Conservation (phyloP, 805 yeast genomes). For the Ogataea ganodermae region DNA sequence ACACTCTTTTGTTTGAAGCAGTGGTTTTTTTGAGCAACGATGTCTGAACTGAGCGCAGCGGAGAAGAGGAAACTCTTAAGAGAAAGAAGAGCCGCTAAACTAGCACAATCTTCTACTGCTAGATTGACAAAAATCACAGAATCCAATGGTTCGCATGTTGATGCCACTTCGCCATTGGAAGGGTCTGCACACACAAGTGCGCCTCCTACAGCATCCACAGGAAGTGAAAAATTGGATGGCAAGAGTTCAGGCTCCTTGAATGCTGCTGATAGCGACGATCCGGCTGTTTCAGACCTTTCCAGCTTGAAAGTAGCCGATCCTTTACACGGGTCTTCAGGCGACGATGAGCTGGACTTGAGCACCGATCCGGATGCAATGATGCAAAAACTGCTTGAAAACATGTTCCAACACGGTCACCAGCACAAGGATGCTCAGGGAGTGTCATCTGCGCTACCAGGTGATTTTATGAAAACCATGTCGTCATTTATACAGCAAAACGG, state of each 20-base stretch:
- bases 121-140: conserved; percentile 55
- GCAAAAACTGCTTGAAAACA: conserved; percentile 21
- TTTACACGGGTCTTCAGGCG: conserved; percentile 11
- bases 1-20: neutral
- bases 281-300: conserved; percentile 26
- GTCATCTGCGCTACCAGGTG: conserved; percentile 25
- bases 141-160: conserved; percentile 37
- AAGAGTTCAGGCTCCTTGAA: conserved; percentile 13
- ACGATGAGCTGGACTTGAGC: conserved; percentile 1
- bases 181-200: conserved; percentile 15
- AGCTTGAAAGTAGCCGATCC: conserved; percentile 12
- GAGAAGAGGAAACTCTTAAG: conserved; percentile 60
- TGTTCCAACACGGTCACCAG: conserved; percentile 21
- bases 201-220: conserved; percentile 3
- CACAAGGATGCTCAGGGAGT: conserved; percentile 7
- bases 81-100: conserved; percentile 66
- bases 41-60: conserved; percentile 51
- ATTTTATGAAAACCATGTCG: conserved; percentile 34
- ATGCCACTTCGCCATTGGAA: conserved; percentile 38
- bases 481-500: conserved; percentile 23
- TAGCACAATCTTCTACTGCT: conserved; percentile 53
- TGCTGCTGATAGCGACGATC: conserved; percentile 25
- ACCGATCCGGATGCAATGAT: conserved; percentile 19
- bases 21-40: conserved; percentile 13
- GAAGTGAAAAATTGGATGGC: conserved; percentile 10